Percentiles rank a stretch among this genome's conserved stretches.
Evolutionary conservation across 2,329 filamentous ascomycete species (phyloP).

Genomic region (Chaetomium globosum): DNA sequence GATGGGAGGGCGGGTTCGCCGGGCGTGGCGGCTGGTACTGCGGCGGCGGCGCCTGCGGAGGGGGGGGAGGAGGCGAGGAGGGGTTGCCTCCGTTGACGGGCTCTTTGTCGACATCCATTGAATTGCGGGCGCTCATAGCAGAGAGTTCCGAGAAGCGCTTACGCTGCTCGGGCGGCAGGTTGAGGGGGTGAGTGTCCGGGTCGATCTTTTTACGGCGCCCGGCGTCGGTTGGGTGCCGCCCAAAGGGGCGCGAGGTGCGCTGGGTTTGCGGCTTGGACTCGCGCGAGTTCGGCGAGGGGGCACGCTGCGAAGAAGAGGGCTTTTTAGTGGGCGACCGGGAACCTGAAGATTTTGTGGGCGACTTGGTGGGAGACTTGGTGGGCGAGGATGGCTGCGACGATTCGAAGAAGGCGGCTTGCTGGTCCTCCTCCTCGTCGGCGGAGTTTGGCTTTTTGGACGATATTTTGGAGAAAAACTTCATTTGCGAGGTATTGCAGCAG

Average conservation of each 20-base stretch:
- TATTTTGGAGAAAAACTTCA: conserved; percentile 59
- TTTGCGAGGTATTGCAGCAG: conserved; percentile 41
- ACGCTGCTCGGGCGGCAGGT: conserved; percentile 85
- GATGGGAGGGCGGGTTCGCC: conserved; percentile 40
- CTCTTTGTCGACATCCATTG: conserved; percentile 79
- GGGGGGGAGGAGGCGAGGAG: conserved; percentile 58
- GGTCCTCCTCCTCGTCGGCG: conserved; percentile 46
- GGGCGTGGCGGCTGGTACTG: conserved; percentile 46
- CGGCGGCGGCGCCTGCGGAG: conserved; percentile 50
- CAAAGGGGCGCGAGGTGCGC: conserved; percentile 45
- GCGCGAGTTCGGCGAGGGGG: conserved; percentile 38
- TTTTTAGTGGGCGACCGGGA: conserved; percentile 44
- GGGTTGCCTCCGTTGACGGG: conserved; percentile 51
- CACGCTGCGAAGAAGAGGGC: conserved; percentile 37
- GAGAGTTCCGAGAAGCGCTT: conserved; percentile 73
- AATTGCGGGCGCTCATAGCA: conserved; percentile 61
- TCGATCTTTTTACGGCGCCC: conserved; percentile 58
- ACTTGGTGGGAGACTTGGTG: conserved; percentile 39
- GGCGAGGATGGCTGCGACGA: conserved; percentile 38
- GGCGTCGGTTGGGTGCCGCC: conserved; percentile 54
- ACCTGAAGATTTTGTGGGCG: conserved; percentile 35
- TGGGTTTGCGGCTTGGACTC: conserved; percentile 43
- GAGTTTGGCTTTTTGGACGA: conserved; percentile 46
- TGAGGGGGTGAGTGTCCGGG: conserved; percentile 80
- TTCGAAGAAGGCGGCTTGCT: conserved; percentile 38